Conservation (phyloP, 2,329 filamentous ascomycete genomes). For the Epichloe typhina region DNA sequence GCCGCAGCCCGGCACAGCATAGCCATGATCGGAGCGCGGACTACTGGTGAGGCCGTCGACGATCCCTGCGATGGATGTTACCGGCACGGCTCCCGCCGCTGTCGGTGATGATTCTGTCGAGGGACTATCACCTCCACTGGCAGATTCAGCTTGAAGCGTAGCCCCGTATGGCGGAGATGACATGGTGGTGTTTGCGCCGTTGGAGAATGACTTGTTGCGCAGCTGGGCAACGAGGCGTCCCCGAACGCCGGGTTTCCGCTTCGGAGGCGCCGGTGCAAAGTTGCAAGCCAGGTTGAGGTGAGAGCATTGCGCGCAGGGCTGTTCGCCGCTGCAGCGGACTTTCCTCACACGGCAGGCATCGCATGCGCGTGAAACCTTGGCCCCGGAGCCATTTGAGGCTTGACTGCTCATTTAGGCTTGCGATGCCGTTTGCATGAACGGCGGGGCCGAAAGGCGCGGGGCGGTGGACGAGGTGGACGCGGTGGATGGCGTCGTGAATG, state of each 20-base stretch:
- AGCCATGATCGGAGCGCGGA: slow-evolving; percentile 1
- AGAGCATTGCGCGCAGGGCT: slow-evolving; percentile 23
- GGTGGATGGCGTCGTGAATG: background rate
- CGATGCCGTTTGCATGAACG: background rate
- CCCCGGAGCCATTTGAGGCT: background rate
- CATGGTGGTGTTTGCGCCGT: background rate
- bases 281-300: slow-evolving; percentile 22
- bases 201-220: slow-evolving; percentile 13
- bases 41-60: slow-evolving; percentile 8
- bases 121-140: slow-evolving; percentile 5
- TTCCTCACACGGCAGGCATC: slow-evolving; percentile 26
- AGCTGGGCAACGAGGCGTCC: slow-evolving; percentile 23
- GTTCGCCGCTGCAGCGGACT: slow-evolving; percentile 22
- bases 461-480: background rate
- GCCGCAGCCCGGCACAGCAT: slow-evolving; percentile 4
- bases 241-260: slow-evolving; percentile 21
- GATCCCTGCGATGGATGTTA: slow-evolving; percentile 16
- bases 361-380: slow-evolving; percentile 18
- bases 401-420: slow-evolving; percentile 6
- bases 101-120: slow-evolving; percentile 6
- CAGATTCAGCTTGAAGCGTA: background rate
- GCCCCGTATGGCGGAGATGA: background rate
- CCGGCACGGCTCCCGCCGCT: slow-evolving; percentile 2
- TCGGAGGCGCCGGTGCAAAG: slow-evolving; percentile 19
- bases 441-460: background rate